Evolutionary conservation across 2,329 filamentous ascomycete genomes (phyloP), one percentile per base, ranked within the genome.

Genomic region (Hirsutella thompsonii): DNA sequence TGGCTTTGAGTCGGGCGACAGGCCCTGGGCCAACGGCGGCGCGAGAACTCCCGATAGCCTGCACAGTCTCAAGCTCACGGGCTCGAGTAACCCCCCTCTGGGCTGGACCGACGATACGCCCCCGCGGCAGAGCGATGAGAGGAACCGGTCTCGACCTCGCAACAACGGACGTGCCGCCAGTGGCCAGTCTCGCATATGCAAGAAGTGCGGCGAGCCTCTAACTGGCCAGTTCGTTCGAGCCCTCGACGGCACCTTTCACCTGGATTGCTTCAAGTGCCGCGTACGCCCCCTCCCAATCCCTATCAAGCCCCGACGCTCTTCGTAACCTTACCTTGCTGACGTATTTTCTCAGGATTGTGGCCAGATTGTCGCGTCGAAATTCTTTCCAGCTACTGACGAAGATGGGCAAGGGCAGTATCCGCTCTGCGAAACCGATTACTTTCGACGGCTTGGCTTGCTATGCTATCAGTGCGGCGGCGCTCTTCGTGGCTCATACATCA

Each of bases 361-460:
- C 50, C 83, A 94, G 61, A 94, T 96, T 45, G 92, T 98, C 30
- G 92, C 92, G 34, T 95, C 90, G 40, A 98, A 98, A 56, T 98
- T 98, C 74, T 98, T 98, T 62, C 92, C 92, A 2, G 85, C 94
- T 8, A 89, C 94, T 49, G 86, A 94, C 52, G 87, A 93, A 53
- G 79, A 88, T 50, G 87, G 86, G 33, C 75, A 77, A 42, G 81
- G 74, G 18, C 92, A 95, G 60, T 96, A 95, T 58, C 92, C 92
- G 8, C 76, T 98, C 4, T 98, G 92, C 69, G 92, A 98, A 64
- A 96, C 83, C 20, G 92, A 98, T 63, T 98, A 98, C 62, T 98
- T 98, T 62, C 78, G 88, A 52, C 79, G 92, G 44, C 76, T 98
- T 16, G 88, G 90, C 47, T 72, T 98, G 36, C 72, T 98, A 35